Evolutionary conservation across 306 rosid genomes (phyloP).

Genomic region (Cyamopsis tetragonoloba): DNA sequence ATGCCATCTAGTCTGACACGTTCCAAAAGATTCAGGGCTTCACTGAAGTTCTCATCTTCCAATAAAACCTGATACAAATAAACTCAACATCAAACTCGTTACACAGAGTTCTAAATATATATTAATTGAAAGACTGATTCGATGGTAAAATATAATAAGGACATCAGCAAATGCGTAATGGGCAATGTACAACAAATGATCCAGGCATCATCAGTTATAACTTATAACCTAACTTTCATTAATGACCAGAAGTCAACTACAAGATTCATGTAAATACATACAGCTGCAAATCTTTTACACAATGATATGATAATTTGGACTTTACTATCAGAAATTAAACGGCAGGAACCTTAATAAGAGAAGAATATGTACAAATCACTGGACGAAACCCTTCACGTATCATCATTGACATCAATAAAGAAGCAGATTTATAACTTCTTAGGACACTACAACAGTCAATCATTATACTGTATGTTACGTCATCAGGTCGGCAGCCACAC

Average conservation of each 20-base stretch:
- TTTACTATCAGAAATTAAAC: conserved; percentile 12
- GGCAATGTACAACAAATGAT: not conserved
- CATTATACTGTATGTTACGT: conserved; percentile 69
- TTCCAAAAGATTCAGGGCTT: conserved; percentile 64
- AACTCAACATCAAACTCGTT: conserved; percentile 19
- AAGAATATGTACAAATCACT: conserved; percentile 44
- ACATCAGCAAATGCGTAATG: not conserved
- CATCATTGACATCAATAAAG: conserved; percentile 63
- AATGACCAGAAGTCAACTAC: not conserved
- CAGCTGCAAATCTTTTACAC: not conserved
- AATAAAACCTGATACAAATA: conserved; percentile 59
- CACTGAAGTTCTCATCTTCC: conserved; percentile 47
- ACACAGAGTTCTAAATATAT: conserved; percentile 5
- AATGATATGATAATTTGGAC: not conserved
- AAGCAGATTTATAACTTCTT: conserved; percentile 65
- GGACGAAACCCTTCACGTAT: conserved; percentile 68
- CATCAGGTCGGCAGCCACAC: conserved; percentile 49
- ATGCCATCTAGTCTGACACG: conserved; percentile 54
- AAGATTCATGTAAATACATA: conserved; percentile 1
- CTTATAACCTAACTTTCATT: conserved; percentile 10
- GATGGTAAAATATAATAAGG: not conserved
- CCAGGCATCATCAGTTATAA: not conserved
- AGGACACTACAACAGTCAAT: conserved; percentile 56
- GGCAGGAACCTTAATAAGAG: conserved; percentile 61
- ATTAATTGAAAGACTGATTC: not conserved